These are phyloP conservation scores for Leishmania tropica DNA, from an alignment of 208 protist species.

Conservation along the genomic window DNA sequence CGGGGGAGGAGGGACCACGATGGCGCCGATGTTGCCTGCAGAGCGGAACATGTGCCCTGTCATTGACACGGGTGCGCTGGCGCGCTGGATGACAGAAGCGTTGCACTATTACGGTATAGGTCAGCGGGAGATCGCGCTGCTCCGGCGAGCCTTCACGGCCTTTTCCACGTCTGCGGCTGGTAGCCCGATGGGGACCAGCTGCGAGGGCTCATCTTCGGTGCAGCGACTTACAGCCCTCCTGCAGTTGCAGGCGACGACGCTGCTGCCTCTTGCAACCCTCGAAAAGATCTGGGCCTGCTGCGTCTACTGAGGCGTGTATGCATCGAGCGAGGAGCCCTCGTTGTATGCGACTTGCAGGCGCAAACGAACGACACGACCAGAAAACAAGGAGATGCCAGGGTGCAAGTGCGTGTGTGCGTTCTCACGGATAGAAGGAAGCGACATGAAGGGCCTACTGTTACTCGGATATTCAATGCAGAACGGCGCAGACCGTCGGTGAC, in stretches of 20 bases:
- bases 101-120: conserved; percentile 41
- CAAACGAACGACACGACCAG: neutral
- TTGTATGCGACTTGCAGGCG: neutral
- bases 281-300: conserved; percentile 36
- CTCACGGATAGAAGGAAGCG: neutral
- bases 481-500: neutral
- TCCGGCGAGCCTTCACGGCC: neutral
- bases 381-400: neutral
- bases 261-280: conserved; percentile 28
- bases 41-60: neutral
- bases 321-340: neutral
- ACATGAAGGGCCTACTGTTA: neutral
- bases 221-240: conserved; percentile 21
- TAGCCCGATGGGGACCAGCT: neutral
- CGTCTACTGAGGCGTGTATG: neutral
- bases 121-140: neutral
- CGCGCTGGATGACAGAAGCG: conserved; percentile 43
- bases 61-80: conserved; percentile 9
- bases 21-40: neutral
- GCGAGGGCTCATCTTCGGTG: neutral
- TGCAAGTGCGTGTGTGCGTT: neutral
- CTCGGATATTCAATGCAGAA: no score
- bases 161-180: neutral
- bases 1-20: neutral
- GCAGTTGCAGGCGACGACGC: conserved; percentile 22